Conservation (phyloP, 2,329 filamentous ascomycete species). For the Chaetomiaceae sp. region DNA sequence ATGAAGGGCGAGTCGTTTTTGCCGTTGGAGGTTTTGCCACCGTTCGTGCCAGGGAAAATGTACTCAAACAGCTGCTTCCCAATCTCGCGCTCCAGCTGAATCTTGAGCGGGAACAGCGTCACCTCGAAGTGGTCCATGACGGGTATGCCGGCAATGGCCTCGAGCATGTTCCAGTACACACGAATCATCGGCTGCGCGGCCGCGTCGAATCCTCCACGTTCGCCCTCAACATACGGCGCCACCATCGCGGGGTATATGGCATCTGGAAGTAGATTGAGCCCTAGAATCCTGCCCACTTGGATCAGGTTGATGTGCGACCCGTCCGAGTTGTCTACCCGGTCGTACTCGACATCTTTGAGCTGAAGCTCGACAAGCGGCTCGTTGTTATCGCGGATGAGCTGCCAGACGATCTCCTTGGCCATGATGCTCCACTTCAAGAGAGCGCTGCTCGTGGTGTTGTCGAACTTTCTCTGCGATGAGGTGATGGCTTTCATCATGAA, state of each 20-base stretch:
- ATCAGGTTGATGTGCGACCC: slow-evolving; percentile 92
- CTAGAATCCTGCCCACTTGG: slow-evolving; percentile 79
- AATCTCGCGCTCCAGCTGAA: slow-evolving; percentile 88
- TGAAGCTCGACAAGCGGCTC: slow-evolving; percentile 91
- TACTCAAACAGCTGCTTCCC: slow-evolving; percentile 94
- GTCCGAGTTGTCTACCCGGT: slow-evolving; percentile 93
- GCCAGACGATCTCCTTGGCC: slow-evolving; percentile 95
- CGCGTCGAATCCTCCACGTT: slow-evolving; percentile 47
- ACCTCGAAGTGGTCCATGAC: slow-evolving; percentile 98
- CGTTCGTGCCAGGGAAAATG: slow-evolving; percentile 80
- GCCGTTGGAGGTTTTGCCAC: slow-evolving; percentile 36
- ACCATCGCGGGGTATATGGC: slow-evolving; percentile 97
- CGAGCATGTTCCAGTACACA: slow-evolving; percentile 96
- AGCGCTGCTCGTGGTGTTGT: slow-evolving; percentile 66
- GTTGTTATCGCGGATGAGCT: slow-evolving; percentile 79
- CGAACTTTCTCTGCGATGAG: slow-evolving; percentile 82
- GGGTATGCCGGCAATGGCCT: slow-evolving; percentile 94
- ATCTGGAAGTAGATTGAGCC: slow-evolving; percentile 82
- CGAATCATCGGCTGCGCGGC: slow-evolving; percentile 75
- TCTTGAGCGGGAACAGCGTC: slow-evolving; percentile 83
- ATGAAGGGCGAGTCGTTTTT: slow-evolving; percentile 58
- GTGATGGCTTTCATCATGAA: slow-evolving; percentile 99
- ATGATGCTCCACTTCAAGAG: slow-evolving; percentile 87
- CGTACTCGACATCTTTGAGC: slow-evolving; percentile 83
- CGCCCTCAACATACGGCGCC: slow-evolving; percentile 72